A percentile compares a stretch with the other conserved stretches of the same genome.
These are phyloP conservation scores for Exophiala spinifera DNA, from an alignment of 2,329 filamentous ascomycete species.

Conservation along the genomic window DNA sequence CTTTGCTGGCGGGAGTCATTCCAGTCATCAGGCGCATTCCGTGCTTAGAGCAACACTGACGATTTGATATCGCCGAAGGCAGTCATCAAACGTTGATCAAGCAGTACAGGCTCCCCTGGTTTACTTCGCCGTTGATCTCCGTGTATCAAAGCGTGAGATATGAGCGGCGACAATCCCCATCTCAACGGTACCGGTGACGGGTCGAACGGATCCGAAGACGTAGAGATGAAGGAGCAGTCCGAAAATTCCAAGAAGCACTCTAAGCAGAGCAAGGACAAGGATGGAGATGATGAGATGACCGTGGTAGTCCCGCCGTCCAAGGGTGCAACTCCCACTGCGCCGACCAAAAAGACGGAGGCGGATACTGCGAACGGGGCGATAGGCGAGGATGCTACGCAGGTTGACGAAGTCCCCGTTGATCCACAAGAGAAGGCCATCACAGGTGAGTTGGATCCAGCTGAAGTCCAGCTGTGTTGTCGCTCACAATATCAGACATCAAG, in stretches of 20 bases:
- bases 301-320: conserved; percentile 75
- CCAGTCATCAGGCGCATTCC: background rate
- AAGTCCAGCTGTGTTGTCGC: background rate
- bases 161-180: conserved; percentile 69
- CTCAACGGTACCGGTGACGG: conserved; percentile 69
- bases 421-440: conserved; percentile 51
- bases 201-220: conserved; percentile 63
- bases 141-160: conserved; percentile 35
- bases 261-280: conserved; percentile 64
- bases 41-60: background rate
- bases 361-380: conserved; percentile 67
- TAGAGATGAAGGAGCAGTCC: conserved; percentile 67
- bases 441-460: conserved; percentile 33
- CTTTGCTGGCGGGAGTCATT: background rate
- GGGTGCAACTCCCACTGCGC: conserved; percentile 55
- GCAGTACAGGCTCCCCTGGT: background rate
- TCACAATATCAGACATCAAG: conserved; percentile 70
- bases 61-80: background rate
- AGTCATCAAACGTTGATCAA: background rate
- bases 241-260: conserved; percentile 50
- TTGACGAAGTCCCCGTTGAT: conserved; percentile 43
- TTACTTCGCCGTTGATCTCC: background rate
- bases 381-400: conserved; percentile 38
- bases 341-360: conserved; percentile 60
- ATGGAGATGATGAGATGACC: conserved; percentile 75